phyloP scores from a whole-genome alignment of 1,284 basidiomycete species.

The Pascua guehoae region DNA sequence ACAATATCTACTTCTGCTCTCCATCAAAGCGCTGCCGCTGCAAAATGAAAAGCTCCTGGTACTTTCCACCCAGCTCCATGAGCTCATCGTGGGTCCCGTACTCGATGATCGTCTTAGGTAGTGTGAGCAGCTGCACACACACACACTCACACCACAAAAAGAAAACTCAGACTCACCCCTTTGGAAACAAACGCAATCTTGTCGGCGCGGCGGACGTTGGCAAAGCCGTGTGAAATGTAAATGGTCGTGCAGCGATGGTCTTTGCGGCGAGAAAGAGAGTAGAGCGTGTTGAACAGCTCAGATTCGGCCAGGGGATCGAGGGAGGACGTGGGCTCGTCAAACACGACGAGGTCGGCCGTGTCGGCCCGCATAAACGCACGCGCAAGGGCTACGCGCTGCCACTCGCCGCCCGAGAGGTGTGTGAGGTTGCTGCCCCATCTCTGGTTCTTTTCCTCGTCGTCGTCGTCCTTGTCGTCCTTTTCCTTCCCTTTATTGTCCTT shows the following conservation, averaged over 20 bases:
- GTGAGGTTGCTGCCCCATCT: not conserved
- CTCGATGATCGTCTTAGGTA: slow-evolving; percentile 57
- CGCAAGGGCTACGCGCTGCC: slow-evolving; percentile 72
- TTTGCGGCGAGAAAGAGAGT: slow-evolving; percentile 16
- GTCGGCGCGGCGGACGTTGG: slow-evolving; percentile 22
- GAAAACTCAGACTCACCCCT: not conserved
- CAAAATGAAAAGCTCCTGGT: slow-evolving; percentile 34
- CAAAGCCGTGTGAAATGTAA: slow-evolving; percentile 74
- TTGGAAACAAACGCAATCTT: slow-evolving; percentile 55
- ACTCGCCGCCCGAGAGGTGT: slow-evolving; percentile 54
- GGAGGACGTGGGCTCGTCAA: slow-evolving; percentile 48
- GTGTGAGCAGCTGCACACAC: not conserved
- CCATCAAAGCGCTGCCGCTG: slow-evolving; percentile 23
- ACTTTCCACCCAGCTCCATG: slow-evolving; percentile 50
- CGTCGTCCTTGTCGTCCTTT: not conserved
- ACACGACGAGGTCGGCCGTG: slow-evolving; percentile 69
- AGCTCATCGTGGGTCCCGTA: slow-evolving; percentile 74
- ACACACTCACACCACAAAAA: too few relatives aligned
- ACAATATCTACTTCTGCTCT: not conserved
- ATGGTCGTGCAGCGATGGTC: slow-evolving; percentile 59
- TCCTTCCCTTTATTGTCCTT: too few relatives aligned
- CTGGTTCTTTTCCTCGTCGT: not conserved
- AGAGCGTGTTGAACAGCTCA: slow-evolving; percentile 1
- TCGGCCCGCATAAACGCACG: slow-evolving; percentile 69
- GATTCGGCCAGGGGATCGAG: slow-evolving; percentile 46